Base-by-base conservation (phyloP, 2,329 filamentous ascomycete species). In the Saccharata proteae region DNA sequence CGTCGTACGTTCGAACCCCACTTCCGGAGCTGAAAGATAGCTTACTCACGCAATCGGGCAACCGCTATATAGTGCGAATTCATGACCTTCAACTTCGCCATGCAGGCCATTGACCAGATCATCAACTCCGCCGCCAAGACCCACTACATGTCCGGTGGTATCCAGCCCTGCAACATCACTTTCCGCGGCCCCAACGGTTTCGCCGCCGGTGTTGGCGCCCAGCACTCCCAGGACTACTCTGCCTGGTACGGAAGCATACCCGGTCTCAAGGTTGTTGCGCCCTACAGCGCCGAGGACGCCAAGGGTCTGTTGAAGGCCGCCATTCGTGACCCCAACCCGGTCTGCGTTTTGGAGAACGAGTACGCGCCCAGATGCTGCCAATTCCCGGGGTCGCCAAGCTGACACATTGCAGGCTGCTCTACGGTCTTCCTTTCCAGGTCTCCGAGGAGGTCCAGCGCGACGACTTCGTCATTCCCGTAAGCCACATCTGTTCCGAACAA, bases 11-110 rank as follows among this genome's bases (percentile, higher is more conserved):
- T 30, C 27, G 19, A n/a, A 29, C 17, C 19, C 16, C n/a, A n/a
- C n/a, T n/a, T n/a, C n/a, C n/a, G n/a, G n/a, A n/a, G n/a, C n/a
- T n/a, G n/a, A n/a, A n/a, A n/a, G n/a, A n/a, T n/a, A n/a, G n/a
- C n/a, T n/a, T n/a, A n/a, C n/a, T n/a, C n/a, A n/a, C n/a, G n/a
- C 12, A 19, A n/a, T n/a, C n/a, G n/a, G n/a, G n/a, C n/a, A n/a
- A n/a, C 6, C 36, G 12, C 22, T 4, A 6, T 22, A 30, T 44
- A 90, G 83, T 90, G 81, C 74, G 90, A 98, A 69, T 98, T 98
- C 73, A 98, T 98, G 90, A 98, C 90, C 53, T 96, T 93, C 77
- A 98, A 98, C 75, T 96, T 96, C 58, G 88, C 90, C 61, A 98
- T 98, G 90, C 90, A 98, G 69, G 84, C 90, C 57, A 98, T 98